phyloP scores from a whole-genome alignment of 2,329 filamentous ascomycete species.

The Rasamsonia emersonii region DNA sequence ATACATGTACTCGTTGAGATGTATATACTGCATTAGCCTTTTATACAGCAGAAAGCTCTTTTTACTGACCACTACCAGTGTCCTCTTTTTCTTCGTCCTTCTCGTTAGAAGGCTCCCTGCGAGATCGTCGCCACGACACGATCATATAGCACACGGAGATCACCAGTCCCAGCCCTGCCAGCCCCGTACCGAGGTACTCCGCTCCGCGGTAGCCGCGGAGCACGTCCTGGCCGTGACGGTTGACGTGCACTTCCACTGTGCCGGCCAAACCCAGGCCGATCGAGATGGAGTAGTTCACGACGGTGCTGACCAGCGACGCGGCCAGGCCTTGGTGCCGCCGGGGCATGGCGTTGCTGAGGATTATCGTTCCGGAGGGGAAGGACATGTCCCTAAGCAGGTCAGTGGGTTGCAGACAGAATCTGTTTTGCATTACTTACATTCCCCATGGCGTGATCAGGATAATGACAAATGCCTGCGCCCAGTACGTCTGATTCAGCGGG shows the following conservation, averaged over 20 bases:
- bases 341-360: slow-evolving; percentile 48
- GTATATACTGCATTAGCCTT: too few relatives aligned
- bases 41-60: too few relatives aligned
- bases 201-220: slow-evolving; percentile 32
- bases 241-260: slow-evolving; percentile 49
- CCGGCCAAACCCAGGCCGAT: slow-evolving; percentile 60
- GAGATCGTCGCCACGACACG: too few relatives aligned
- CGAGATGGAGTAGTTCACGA: slow-evolving; percentile 62
- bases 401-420: too few relatives aligned
- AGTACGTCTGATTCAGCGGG: slow-evolving; percentile 35
- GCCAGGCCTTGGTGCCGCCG: slow-evolving; percentile 45
- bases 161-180: slow-evolving; percentile 18
- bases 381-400: too few relatives aligned
- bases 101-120: too few relatives aligned
- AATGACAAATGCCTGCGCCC: slow-evolving; percentile 28
- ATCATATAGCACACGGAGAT: too few relatives aligned
- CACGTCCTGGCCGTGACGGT: slow-evolving; percentile 25
- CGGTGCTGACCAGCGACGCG: slow-evolving; percentile 52
- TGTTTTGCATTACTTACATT: too few relatives aligned
- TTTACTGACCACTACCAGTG: too few relatives aligned
- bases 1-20: too few relatives aligned
- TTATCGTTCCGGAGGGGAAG: slow-evolving; percentile 53
- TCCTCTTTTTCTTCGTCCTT: too few relatives aligned
- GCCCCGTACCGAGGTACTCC: slow-evolving; percentile 31
- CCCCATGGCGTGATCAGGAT: slow-evolving; percentile 22